A percentile compares a stretch with the other conserved stretches of the same genome.
phyloP scores from a whole-genome alignment of 352 stramenopile species.

The Phytophthora capsici region DNA sequence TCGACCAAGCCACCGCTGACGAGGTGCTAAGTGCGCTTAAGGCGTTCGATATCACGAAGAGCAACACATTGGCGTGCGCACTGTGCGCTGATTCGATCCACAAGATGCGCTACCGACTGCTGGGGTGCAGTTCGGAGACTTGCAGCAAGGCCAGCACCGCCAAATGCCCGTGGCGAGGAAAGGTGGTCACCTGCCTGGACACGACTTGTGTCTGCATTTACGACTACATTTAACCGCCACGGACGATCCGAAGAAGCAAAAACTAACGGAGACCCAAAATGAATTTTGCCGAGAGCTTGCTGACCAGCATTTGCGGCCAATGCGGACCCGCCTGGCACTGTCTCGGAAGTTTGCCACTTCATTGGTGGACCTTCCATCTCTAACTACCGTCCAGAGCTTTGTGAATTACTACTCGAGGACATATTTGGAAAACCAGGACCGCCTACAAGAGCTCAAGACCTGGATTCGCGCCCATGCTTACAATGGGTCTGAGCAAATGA shows the following conservation, averaged over 20 bases:
- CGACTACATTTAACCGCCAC: background rate
- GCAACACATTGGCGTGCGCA: background rate
- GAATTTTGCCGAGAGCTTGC: slow-evolving; percentile 2
- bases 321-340: background rate
- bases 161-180: background rate
- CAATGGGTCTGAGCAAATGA: background rate
- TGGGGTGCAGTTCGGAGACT: background rate
- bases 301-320: background rate
- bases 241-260: background rate
- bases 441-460: background rate
- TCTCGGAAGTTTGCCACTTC: background rate
- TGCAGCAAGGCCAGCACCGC: background rate
- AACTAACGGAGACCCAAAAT: background rate
- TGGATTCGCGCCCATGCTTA: slow-evolving; percentile 2
- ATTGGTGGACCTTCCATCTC: background rate
- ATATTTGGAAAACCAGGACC: slow-evolving; percentile 7
- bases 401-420: slow-evolving; percentile 4
- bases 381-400: slow-evolving; percentile 3
- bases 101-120: background rate
- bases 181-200: background rate
- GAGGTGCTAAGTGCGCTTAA: background rate
- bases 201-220: background rate
- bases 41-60: background rate
- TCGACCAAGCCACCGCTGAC: background rate
- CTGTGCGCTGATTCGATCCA: background rate